Conservation (phyloP, 2,329 filamentous ascomycete genomes). For the Microdochium paspali region DNA sequence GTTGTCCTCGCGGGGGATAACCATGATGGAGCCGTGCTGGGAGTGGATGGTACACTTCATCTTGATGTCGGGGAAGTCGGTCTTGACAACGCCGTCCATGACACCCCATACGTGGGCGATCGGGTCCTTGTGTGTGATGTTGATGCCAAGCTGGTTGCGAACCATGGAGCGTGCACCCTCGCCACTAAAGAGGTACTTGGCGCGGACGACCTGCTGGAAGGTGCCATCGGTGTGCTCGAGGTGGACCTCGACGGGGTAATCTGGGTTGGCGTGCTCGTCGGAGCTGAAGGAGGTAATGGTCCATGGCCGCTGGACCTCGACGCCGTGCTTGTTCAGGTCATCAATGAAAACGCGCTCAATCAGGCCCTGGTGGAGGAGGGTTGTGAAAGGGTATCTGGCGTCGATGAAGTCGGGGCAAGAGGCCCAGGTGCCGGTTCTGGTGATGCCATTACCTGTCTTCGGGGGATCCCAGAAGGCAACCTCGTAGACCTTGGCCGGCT, state of each 20-base stretch:
- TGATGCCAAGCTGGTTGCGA: constrained; percentile 56
- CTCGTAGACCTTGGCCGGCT: constrained; percentile 78
- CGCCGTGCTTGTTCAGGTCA: constrained; percentile 53
- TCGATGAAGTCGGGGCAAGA: constrained; percentile 80
- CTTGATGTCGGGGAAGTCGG: constrained; percentile 71
- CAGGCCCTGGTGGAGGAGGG: constrained; percentile 60
- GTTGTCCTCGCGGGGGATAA: constrained; percentile 63
- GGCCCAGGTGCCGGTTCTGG: constrained; percentile 67
- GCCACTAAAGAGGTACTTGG: constrained; percentile 64
- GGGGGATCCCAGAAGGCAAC: constrained; percentile 65
- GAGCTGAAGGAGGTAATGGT: constrained; percentile 52
- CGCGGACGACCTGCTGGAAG: constrained; percentile 53
- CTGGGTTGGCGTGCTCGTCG: constrained; percentile 42
- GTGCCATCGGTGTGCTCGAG: constrained; percentile 70
- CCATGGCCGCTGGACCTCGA: constrained; percentile 54
- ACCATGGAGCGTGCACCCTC: constrained; percentile 63
- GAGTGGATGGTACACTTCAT: constrained; percentile 74
- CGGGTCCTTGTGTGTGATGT: constrained; percentile 61
- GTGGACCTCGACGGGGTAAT: constrained; percentile 73
- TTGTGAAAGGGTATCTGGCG: constrained; percentile 61
- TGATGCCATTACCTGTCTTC: constrained; percentile 45
- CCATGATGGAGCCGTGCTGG: constrained; percentile 65
- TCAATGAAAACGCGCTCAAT: constrained; percentile 63
- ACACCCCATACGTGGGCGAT: constrained; percentile 68
- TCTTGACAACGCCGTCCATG: constrained; percentile 64